Percentiles rank a stretch among this genome's conserved stretches.
Evolutionary conservation across 1,284 basidiomycete species (phyloP).

Genomic region (Thecaphora frezii): DNA sequence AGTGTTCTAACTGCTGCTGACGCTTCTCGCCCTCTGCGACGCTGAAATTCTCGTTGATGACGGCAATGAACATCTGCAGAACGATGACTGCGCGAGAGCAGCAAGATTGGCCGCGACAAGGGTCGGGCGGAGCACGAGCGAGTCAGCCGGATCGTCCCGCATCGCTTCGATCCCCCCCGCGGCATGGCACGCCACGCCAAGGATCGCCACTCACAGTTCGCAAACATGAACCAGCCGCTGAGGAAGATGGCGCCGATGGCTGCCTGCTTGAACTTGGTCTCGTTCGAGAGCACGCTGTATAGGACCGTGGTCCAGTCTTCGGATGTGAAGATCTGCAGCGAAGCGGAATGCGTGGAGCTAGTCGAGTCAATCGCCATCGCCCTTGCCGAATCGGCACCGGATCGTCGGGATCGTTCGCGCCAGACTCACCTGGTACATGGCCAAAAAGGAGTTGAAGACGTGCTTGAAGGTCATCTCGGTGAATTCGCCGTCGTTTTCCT

Average conservation of each 20-base stretch:
- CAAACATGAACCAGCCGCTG: conserved; percentile 84
- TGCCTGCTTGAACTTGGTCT: conserved; percentile 71
- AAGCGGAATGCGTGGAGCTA: too few species aligned
- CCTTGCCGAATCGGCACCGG: too few species aligned
- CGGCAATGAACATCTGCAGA: conserved; percentile 97
- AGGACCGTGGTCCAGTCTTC: conserved; percentile 90
- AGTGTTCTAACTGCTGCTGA: conserved; percentile 72
- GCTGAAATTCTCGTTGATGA: conserved; percentile 95
- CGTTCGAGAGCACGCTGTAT: conserved; percentile 71
- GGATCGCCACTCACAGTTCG: conserved; percentile 87
- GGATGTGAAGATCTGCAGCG: conserved; percentile 85
- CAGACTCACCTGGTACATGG: conserved; percentile 69
- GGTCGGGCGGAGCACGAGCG: background rate
- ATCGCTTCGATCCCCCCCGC: too few species aligned
- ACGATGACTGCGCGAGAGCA: conserved; percentile 71
- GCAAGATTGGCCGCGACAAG: background rate
- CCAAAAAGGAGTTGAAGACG: conserved; percentile 84
- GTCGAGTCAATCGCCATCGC: too few species aligned
- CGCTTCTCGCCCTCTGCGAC: conserved; percentile 89
- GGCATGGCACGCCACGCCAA: too few species aligned
- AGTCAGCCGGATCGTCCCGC: background rate
- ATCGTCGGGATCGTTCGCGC: too few species aligned
- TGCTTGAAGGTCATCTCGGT: conserved; percentile 80
- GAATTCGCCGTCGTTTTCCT: conserved; percentile 46
- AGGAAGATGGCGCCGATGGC: conserved; percentile 77